Conservation (phyloP, 2,329 filamentous ascomycete genomes). For the Cladobotryum protrusum region DNA sequence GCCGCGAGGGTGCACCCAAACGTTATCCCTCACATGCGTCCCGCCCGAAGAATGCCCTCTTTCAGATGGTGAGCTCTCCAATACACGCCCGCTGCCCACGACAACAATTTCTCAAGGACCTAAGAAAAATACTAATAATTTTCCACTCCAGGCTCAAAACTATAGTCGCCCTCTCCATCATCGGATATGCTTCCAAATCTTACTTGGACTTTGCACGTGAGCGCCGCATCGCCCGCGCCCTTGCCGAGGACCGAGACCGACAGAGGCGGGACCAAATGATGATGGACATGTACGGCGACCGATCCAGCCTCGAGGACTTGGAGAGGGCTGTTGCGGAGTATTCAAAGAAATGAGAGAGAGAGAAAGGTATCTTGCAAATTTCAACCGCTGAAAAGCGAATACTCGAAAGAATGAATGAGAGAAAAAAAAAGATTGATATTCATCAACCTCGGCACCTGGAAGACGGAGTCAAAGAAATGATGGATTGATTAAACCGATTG, state of each 20-base stretch:
- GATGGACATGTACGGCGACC: conserved; percentile 45
- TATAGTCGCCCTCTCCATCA: conserved; percentile 24
- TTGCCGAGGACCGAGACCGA: conserved; percentile 28
- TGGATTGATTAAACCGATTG: too few relatives aligned
- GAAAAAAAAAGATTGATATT: too few relatives aligned
- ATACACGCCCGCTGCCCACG: neutral
- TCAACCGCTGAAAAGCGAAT: neutral
- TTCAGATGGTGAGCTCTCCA: conserved; percentile 25
- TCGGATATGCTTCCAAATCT: conserved; percentile 30
- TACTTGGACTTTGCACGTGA: conserved; percentile 24
- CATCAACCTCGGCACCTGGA: too few relatives aligned
- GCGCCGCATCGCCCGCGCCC: conserved; percentile 23
- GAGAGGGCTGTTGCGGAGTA: conserved; percentile 44
- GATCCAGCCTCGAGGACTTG: conserved; percentile 41
- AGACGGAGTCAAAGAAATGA: too few relatives aligned
- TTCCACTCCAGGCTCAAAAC: conserved; percentile 24
- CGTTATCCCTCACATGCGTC: conserved; percentile 27
- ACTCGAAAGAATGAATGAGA: neutral
- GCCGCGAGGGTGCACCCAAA: conserved; percentile 28
- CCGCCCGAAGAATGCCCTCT: conserved; percentile 22
- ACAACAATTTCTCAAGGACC: neutral
- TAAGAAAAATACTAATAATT: too few relatives aligned
- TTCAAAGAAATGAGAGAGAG: conserved; percentile 27
- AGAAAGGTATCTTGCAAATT: neutral
- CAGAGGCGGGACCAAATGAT: conserved; percentile 36